phyloP scores from a whole-genome alignment of 345 rosid genomes.

The Citrus sinensis region DNA sequence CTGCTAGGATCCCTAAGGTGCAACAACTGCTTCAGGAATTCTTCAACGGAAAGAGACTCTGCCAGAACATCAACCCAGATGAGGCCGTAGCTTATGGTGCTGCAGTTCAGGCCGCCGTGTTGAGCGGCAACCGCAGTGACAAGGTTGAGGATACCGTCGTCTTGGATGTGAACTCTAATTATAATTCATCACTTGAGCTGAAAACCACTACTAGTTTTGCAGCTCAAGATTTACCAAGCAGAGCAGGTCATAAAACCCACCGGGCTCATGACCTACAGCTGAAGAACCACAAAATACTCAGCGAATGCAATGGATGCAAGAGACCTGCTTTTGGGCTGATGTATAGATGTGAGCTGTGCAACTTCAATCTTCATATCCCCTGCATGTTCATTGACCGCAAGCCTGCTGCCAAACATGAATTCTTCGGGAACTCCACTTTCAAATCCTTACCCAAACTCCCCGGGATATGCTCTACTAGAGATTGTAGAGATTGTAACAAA shows the following conservation, averaged over 20 bases:
- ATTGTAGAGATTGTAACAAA: not conserved
- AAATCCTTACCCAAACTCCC: not conserved
- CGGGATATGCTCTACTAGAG: not conserved
- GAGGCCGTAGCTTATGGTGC: slow-evolving; percentile 52
- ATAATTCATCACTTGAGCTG: not conserved
- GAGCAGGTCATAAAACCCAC: not conserved
- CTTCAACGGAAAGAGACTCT: slow-evolving; percentile 42
- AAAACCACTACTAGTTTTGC: not conserved
- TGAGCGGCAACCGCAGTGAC: slow-evolving; percentile 38
- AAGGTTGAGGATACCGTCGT: slow-evolving; percentile 31
- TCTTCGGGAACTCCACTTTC: not conserved
- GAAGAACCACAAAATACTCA: not conserved
- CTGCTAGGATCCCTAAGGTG: slow-evolving; percentile 51
- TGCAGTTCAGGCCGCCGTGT: slow-evolving; percentile 44
- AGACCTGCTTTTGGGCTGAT: not conserved
- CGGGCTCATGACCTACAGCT: not conserved
- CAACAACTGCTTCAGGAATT: slow-evolving; percentile 38
- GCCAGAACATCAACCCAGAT: slow-evolving; percentile 45
- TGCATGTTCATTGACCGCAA: not conserved
- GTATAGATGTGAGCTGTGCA: slow-evolving; percentile 2
- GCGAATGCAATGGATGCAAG: not conserved
- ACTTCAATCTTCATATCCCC: not conserved
- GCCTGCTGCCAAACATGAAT: not conserved
- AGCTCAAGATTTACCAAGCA: not conserved
- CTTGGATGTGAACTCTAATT: slow-evolving; percentile 28